Evolutionary conservation across 2,329 filamentous ascomycete species (phyloP).

Genomic region (Penicillium sclerotiorum): DNA sequence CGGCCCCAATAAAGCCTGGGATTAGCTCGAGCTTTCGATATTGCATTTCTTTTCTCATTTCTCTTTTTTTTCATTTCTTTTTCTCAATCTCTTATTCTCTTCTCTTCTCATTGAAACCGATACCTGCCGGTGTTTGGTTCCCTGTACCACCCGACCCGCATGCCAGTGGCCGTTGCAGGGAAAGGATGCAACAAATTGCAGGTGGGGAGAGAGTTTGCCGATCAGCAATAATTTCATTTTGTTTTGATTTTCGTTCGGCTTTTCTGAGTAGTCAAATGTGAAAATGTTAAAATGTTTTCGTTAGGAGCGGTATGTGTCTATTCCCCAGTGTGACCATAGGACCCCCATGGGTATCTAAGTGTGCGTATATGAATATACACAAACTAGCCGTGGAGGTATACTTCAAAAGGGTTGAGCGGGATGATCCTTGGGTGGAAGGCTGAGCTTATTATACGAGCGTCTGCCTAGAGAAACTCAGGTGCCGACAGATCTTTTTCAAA

Average conservation of each 20-base stretch:
- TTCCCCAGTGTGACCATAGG: not conserved
- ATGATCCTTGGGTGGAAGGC: too few relatives aligned
- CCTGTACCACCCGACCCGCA: constrained; percentile 27
- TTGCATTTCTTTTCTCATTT: not conserved
- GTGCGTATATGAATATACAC: too few relatives aligned
- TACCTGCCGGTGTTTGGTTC: constrained; percentile 9
- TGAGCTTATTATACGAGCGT: too few relatives aligned
- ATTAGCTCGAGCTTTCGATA: not conserved
- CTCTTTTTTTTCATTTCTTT: not conserved
- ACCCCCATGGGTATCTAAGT: too few relatives aligned
- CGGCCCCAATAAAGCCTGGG: not conserved
- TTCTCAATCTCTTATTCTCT: not conserved
- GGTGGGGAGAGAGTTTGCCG: constrained; percentile 18
- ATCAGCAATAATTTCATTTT: constrained; percentile 8
- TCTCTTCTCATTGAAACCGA: constrained; percentile 7
- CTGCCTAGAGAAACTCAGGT: too few relatives aligned
- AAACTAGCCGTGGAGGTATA: too few relatives aligned
- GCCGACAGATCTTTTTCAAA: too few relatives aligned
- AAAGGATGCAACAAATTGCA: constrained; percentile 12
- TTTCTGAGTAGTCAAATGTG: constrained; percentile 5
- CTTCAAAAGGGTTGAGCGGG: too few relatives aligned
- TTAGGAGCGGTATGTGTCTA: not conserved
- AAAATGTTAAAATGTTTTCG: not conserved
- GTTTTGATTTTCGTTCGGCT: not conserved
- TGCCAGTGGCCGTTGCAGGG: constrained; percentile 22